Evolutionary conservation across 2,329 filamentous ascomycete species (phyloP).

Genomic region (Claviceps monticola): DNA sequence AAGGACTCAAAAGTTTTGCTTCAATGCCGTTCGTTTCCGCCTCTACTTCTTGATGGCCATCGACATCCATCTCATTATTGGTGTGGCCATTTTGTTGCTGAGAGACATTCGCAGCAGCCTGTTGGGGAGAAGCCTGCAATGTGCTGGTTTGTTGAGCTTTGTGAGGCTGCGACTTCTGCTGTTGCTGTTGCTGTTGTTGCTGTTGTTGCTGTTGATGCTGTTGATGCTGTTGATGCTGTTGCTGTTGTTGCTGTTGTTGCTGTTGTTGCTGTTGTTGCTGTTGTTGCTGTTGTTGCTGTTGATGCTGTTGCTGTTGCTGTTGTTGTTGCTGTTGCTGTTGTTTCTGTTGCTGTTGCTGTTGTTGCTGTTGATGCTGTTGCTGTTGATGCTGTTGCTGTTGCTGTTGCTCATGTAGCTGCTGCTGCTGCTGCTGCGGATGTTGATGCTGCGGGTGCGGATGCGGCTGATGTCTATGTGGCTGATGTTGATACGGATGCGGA

Average conservation of each 20-base stretch:
- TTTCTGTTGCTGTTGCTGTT: slow-evolving; percentile 17
- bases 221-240: slow-evolving; percentile 14
- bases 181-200: slow-evolving; percentile 19
- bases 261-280: slow-evolving; percentile 12
- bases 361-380: slow-evolving; percentile 1
- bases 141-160: slow-evolving; percentile 21
- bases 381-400: not conserved
- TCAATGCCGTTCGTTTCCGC: slow-evolving; percentile 30
- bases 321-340: slow-evolving; percentile 7
- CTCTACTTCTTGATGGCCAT: slow-evolving; percentile 34
- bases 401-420: slow-evolving; percentile 18
- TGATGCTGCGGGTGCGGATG: not conserved
- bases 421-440: slow-evolving; percentile 12
- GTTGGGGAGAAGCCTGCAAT: slow-evolving; percentile 17
- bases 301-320: slow-evolving; percentile 11
- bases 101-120: slow-evolving; percentile 21
- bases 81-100: slow-evolving; percentile 28
- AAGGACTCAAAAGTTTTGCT: slow-evolving; percentile 32
- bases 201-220: slow-evolving; percentile 13
- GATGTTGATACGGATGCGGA: slow-evolving; percentile 15
- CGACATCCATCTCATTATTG: slow-evolving; percentile 39
- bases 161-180: slow-evolving; percentile 16
- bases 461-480: slow-evolving; percentile 14
- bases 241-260: slow-evolving; percentile 13
- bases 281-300: slow-evolving; percentile 10